Evolutionary conservation across 495 filamentous ascomycete genomes (phyloP).

Genomic region (Letharia columbiana): DNA sequence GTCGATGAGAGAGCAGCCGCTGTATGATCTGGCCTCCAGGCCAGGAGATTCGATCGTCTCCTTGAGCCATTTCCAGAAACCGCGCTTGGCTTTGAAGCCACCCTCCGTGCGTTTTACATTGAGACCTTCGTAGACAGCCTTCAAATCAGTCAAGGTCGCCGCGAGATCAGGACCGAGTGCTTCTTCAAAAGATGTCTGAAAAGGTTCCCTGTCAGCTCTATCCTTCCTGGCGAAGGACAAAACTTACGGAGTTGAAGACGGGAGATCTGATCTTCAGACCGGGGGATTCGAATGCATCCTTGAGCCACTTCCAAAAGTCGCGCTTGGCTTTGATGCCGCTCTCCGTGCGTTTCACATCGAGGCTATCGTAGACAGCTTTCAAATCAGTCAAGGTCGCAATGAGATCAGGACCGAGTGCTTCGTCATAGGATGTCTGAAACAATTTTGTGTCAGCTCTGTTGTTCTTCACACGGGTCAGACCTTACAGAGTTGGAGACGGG

Average conservation of each 20-base stretch:
- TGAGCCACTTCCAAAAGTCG: neutral
- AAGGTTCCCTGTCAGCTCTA: neutral
- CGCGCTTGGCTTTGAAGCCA: neutral
- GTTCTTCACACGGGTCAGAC: no score
- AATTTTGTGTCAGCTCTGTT: neutral
- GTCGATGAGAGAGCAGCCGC: neutral
- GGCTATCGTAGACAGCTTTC: neutral
- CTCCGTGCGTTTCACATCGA: neutral
- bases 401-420: neutral
- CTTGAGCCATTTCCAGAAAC: neutral
- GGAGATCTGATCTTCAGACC: neutral
- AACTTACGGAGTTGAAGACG: neutral
- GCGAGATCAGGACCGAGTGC: neutral
- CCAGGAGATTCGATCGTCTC: neutral
- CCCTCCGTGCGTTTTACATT: neutral
- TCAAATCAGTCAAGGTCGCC: neutral
- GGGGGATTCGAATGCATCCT: neutral
- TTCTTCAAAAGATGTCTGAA: neutral
- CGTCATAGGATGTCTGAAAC: neutral
- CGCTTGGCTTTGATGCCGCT: neutral
- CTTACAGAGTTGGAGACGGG: neutral
- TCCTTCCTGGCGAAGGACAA: neutral
- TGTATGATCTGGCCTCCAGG: no score
- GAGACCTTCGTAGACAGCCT: neutral
- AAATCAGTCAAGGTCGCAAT: neutral